Evolutionary conservation across 106 monocot genomes (phyloP).

Genomic region (Chionographis japonica): DNA sequence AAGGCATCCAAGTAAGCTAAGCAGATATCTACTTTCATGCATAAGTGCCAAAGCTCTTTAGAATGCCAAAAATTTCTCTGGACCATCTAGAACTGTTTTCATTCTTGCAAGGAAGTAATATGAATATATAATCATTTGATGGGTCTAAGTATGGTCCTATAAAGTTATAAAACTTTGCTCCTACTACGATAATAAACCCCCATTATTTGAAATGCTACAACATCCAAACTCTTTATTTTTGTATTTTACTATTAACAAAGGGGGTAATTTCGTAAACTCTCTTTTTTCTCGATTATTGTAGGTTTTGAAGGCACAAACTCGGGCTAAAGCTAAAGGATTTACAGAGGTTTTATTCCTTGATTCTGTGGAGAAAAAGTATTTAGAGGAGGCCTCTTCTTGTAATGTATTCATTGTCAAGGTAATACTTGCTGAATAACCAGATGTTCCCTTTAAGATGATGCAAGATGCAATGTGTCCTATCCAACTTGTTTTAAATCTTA

Average conservation of each 20-base stretch:
- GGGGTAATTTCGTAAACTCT: background rate
- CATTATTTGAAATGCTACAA: too few relatives aligned
- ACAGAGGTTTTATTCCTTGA: slow-evolving; percentile 54
- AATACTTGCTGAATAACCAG: background rate
- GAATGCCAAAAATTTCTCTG: too few relatives aligned
- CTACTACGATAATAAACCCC: background rate
- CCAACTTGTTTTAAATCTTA: background rate
- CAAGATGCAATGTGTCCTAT: background rate
- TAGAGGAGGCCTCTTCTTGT: slow-evolving; percentile 88
- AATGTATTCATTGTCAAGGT: slow-evolving; percentile 93
- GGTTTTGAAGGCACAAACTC: slow-evolving; percentile 34
- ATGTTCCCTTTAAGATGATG: background rate
- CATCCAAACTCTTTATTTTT: too few relatives aligned
- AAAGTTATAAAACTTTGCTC: background rate
- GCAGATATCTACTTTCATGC: too few relatives aligned
- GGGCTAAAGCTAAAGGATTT: slow-evolving; percentile 34
- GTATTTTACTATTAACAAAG: too few relatives aligned
- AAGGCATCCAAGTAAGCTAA: too few relatives aligned
- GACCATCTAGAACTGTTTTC: too few relatives aligned
- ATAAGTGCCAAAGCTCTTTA: too few relatives aligned
- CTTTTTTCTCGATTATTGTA: background rate
- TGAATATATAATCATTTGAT: too few relatives aligned
- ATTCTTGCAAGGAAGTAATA: too few relatives aligned
- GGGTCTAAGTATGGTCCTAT: too few relatives aligned
- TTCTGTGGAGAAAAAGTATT: slow-evolving; percentile 56